Evolutionary conservation across 768 basidiomycete species (phyloP).

Genomic region (Russula sp.): DNA sequence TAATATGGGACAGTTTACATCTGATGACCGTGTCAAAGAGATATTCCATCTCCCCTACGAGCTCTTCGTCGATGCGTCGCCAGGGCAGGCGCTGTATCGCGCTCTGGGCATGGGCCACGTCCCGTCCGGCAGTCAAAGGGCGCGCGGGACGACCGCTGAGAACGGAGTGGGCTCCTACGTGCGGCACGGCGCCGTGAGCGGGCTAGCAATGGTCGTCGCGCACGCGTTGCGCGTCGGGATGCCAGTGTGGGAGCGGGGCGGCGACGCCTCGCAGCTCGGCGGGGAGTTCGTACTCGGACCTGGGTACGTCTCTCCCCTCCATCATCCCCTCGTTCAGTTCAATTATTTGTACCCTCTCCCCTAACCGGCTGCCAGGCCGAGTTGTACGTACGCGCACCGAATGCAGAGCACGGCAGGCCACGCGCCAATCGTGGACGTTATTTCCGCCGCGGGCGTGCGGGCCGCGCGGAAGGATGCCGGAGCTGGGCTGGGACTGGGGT

Average conservation of each 20-base stretch:
- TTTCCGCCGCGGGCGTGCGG: slow-evolving; percentile 54
- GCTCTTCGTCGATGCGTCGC: slow-evolving; percentile 73
- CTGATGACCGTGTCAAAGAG: slow-evolving; percentile 30
- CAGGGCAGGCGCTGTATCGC: slow-evolving; percentile 51
- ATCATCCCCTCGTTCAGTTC: not conserved
- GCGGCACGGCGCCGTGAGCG: slow-evolving; percentile 56
- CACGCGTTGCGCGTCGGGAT: slow-evolving; percentile 68
- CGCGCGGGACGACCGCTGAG: slow-evolving; percentile 26
- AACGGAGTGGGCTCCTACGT: slow-evolving; percentile 46
- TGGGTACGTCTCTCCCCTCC: slow-evolving; percentile 36
- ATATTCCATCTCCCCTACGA: slow-evolving; percentile 67
- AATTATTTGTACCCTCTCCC: not conserved
- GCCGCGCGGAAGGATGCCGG: not conserved
- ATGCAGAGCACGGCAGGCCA: slow-evolving; percentile 77
- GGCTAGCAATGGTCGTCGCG: slow-evolving; percentile 67
- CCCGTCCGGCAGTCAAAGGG: slow-evolving; percentile 34
- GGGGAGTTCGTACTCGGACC: slow-evolving; percentile 82
- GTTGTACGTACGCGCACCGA: slow-evolving; percentile 71
- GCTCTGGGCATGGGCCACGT: slow-evolving; percentile 71
- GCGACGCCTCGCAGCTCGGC: slow-evolving; percentile 73
- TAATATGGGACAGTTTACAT: not conserved
- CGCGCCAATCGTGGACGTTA: slow-evolving; percentile 62
- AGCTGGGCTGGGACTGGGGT: not conserved
- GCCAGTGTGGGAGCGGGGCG: slow-evolving; percentile 78
- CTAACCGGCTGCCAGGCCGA: slow-evolving; percentile 38